Evolutionary conservation across 805 yeast species (phyloP).

Genomic region (Myxozyma nipponensis): DNA sequence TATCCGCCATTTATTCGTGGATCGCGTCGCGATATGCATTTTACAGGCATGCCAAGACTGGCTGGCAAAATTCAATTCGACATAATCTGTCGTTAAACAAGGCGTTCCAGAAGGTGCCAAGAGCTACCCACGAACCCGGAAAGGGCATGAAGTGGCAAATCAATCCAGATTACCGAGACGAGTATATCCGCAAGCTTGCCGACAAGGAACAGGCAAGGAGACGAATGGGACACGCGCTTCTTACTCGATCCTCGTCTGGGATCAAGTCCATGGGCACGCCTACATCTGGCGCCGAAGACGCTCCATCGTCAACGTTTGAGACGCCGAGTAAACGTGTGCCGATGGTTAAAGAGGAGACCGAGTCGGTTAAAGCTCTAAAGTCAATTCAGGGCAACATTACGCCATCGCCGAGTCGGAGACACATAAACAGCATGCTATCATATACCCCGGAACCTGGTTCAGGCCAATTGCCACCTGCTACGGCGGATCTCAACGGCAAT

Average conservation of each 20-base stretch:
- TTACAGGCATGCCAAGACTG: constrained; percentile 85
- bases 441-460: constrained; percentile 8
- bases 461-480: neutral
- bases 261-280: too few relatives aligned
- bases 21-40: constrained; percentile 84
- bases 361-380: neutral
- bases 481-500: neutral
- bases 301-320: neutral
- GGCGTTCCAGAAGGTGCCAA: constrained; percentile 96
- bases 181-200: constrained; percentile 74
- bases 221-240: constrained; percentile 5
- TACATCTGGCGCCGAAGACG: too few relatives aligned
- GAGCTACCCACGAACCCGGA: constrained; percentile 95
- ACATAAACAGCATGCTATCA: constrained; percentile 6
- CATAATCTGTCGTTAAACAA: constrained; percentile 91
- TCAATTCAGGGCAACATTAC: constrained; percentile 13
- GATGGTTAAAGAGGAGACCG: neutral
- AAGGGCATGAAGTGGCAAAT: constrained; percentile 99
- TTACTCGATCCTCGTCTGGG: neutral
- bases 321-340: constrained; percentile 16
- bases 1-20: constrained; percentile 91
- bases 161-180: constrained; percentile 75
- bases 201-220: constrained; percentile 47
- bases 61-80: constrained; percentile 98
- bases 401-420: constrained; percentile 14